Conservation (phyloP, 768 basidiomycete species). For the Tephrocybe sp. region DNA sequence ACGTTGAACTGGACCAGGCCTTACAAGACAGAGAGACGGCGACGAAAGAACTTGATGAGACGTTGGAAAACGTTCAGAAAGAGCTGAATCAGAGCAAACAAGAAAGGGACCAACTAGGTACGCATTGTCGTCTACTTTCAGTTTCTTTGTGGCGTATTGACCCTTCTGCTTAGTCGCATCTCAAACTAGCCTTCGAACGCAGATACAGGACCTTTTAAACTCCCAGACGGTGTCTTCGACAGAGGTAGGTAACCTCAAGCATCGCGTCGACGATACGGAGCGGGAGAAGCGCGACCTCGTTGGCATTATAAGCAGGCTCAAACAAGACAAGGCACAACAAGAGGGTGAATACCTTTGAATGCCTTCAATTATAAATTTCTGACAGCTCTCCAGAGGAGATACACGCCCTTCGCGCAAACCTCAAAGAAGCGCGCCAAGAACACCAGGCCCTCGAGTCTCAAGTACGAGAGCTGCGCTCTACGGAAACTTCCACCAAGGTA, state of each 20-base stretch:
- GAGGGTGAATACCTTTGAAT: conserved; percentile 53
- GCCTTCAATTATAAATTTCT: conserved; percentile 1
- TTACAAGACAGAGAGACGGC: conserved; percentile 73
- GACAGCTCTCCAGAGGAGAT: conserved; percentile 60
- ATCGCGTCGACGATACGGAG: conserved; percentile 71
- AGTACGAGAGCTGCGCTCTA: conserved; percentile 70
- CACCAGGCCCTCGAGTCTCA: conserved; percentile 66
- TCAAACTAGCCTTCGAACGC: conserved; percentile 47
- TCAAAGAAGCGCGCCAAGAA: conserved; percentile 77
- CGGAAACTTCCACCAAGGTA: conserved; percentile 78
- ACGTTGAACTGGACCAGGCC: conserved; percentile 83
- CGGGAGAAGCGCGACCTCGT: conserved; percentile 91
- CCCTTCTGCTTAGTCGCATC: conserved; percentile 38
- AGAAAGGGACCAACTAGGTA: conserved; percentile 70
- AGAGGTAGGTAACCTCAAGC: conserved; percentile 58
- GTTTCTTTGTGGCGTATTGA: conserved; percentile 18
- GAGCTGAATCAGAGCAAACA: conserved; percentile 57
- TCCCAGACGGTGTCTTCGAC: conserved; percentile 63
- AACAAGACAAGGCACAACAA: conserved; percentile 70
- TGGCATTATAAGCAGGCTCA: conserved; percentile 77
- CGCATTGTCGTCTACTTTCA: conserved; percentile 2
- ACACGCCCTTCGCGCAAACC: conserved; percentile 60
- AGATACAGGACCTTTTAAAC: conserved; percentile 55
- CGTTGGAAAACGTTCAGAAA: conserved; percentile 49
- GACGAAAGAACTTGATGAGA: conserved; percentile 54